phyloP scores from a whole-genome alignment of 2,329 filamentous ascomycete species.

The Pseudogymnoascus sp. region DNA sequence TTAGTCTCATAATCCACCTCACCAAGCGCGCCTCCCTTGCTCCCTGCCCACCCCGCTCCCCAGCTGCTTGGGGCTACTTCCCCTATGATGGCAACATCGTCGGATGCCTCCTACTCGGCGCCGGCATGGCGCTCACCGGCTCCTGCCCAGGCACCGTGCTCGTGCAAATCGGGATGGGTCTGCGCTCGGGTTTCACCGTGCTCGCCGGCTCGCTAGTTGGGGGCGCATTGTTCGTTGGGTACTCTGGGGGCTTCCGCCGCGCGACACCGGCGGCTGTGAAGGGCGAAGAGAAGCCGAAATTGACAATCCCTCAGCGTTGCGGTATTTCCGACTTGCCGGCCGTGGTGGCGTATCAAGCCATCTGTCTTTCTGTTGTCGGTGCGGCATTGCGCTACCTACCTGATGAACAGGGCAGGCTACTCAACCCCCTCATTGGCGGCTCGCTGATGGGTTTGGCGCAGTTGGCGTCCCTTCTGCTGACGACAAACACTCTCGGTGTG shows the following conservation, averaged over 20 bases:
- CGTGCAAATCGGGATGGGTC: slow-evolving; percentile 48
- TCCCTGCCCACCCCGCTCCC: slow-evolving; percentile 37
- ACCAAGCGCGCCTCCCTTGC: neutral
- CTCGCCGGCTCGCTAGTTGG: slow-evolving; percentile 48
- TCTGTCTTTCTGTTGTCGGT: slow-evolving; percentile 17
- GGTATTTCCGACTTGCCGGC: slow-evolving; percentile 11
- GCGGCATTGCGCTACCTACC: neutral
- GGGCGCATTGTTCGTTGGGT: slow-evolving; percentile 40
- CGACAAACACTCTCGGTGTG: slow-evolving; percentile 49
- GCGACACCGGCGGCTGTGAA: neutral
- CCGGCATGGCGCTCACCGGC: slow-evolving; percentile 59
- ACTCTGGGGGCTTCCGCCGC: slow-evolving; percentile 9
- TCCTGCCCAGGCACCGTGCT: slow-evolving; percentile 60
- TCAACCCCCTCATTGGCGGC: slow-evolving; percentile 43
- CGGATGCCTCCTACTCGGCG: slow-evolving; percentile 53
- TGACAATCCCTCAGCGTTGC: slow-evolving; percentile 19
- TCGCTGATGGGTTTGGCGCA: slow-evolving; percentile 52
- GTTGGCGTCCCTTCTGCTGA: slow-evolving; percentile 45
- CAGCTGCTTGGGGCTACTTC: slow-evolving; percentile 42
- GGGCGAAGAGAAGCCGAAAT: neutral
- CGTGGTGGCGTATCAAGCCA: slow-evolving; percentile 16
- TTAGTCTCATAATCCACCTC: slow-evolving; percentile 3
- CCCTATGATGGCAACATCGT: slow-evolving; percentile 57
- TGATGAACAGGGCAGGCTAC: slow-evolving; percentile 22
- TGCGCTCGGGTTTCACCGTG: slow-evolving; percentile 44